These are phyloP conservation scores for Naganishia antarctica DNA, from an alignment of 768 basidiomycete species.

Conservation along the genomic window DNA sequence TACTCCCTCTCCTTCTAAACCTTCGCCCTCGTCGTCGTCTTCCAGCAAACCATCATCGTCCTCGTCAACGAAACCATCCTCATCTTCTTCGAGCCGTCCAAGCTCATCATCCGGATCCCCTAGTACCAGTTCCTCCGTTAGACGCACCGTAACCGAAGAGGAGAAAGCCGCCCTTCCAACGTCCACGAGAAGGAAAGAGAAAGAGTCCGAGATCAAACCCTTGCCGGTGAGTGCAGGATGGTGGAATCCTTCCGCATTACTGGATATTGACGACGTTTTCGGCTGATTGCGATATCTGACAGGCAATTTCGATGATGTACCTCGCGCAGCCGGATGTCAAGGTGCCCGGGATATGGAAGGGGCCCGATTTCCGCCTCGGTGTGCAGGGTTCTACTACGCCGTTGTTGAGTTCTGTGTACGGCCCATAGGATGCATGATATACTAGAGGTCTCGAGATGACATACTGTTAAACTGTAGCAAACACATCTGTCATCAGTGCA, in stretches of 20 bases:
- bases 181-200: not conserved
- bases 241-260: too few relatives aligned
- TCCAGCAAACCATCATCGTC: not conserved
- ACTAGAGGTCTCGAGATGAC: too few relatives aligned
- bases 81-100: not conserved
- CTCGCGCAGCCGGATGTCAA: conserved; percentile 13
- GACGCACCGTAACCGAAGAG: conserved; percentile 7
- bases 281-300: not conserved
- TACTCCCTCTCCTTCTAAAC: not conserved
- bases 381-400: conserved; percentile 5
- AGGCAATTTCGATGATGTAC: conserved; percentile 16
- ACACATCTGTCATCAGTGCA: not conserved
- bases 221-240: conserved; percentile 5
- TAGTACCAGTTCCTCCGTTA: not conserved
- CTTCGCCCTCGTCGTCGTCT: not conserved
- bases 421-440: too few relatives aligned
- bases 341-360: conserved; percentile 2
- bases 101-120: not conserved
- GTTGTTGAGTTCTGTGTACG: conserved; percentile 14
- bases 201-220: not conserved
- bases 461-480: not conserved
- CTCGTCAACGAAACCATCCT: not conserved
- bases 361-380: not conserved
- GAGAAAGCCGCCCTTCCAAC: conserved; percentile 13
- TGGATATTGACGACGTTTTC: too few relatives aligned